phyloP scores from a whole-genome alignment of 1,139 yeast species.

The Hansenula anomala region DNA sequence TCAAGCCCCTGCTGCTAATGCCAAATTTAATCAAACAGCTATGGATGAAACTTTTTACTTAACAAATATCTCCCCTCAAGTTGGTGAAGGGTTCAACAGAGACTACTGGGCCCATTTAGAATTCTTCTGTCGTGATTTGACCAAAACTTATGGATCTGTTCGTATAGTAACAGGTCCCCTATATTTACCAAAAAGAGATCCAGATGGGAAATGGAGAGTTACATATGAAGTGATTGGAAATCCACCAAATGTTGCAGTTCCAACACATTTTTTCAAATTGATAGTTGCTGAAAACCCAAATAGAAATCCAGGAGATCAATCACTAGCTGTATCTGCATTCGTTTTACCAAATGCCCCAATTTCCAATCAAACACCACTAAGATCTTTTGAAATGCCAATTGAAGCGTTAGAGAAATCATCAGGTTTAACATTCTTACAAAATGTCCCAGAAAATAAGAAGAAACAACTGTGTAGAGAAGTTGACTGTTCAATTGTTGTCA shows the following conservation, averaged over 20 bases:
- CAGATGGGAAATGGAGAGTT: conserved; percentile 79
- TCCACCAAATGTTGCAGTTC: conserved; percentile 96
- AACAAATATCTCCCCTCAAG: conserved; percentile 94
- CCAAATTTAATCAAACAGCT: conserved; percentile 81
- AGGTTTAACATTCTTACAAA: conserved; percentile 76
- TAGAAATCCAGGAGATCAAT: conserved; percentile 32
- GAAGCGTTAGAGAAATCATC: conserved; percentile 84
- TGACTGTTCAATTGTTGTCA: conserved; percentile 72
- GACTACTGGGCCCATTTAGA: conserved; percentile 98
- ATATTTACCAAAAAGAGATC: conserved; percentile 72
- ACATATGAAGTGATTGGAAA: conserved; percentile 91
- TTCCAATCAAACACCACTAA: conserved; percentile 63
- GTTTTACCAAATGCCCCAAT: conserved; percentile 84
- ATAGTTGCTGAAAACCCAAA: conserved; percentile 71
- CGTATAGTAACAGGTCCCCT: conserved; percentile 92
- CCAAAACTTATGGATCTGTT: conserved; percentile 63
- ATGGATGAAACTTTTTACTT: conserved; percentile 92
- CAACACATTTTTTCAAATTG: conserved; percentile 92
- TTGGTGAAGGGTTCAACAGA: conserved; percentile 94
- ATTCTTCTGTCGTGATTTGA: conserved; percentile 76
- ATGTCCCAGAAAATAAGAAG: conserved; percentile 55
- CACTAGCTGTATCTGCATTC: conserved; percentile 81
- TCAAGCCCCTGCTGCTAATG: conserved; percentile 97
- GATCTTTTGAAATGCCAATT: conserved; percentile 78
- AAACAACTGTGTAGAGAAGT: conserved; percentile 76